phyloP scores from a whole-genome alignment of 2,329 filamentous ascomycete species.

The Alternaria longipes region DNA sequence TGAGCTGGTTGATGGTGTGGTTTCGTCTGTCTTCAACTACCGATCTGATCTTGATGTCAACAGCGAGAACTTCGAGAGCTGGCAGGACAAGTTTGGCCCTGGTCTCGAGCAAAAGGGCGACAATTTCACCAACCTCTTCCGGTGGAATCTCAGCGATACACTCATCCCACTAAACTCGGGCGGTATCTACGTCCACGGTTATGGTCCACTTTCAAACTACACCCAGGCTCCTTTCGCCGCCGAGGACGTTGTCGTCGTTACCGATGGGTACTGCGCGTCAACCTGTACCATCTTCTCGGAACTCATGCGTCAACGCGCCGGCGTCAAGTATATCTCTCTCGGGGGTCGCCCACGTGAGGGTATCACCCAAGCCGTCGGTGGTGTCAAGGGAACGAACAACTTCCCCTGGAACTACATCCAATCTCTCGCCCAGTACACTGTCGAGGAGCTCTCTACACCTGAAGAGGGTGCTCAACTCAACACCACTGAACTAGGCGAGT shows the following conservation, averaged over 20 bases:
- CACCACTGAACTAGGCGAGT: constrained; percentile 43
- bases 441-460: constrained; percentile 29
- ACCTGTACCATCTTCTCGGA: constrained; percentile 68
- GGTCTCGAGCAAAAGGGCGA: constrained; percentile 55
- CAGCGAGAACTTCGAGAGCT: constrained; percentile 59
- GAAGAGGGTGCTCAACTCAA: constrained; percentile 42
- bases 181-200: constrained; percentile 48
- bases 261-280: constrained; percentile 64
- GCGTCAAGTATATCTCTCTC: constrained; percentile 65
- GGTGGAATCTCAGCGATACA: constrained; percentile 59
- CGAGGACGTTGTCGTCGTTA: constrained; percentile 62
- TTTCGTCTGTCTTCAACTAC: constrained; percentile 58
- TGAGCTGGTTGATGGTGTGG: constrained; percentile 42
- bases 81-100: constrained; percentile 59
- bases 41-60: constrained; percentile 58
- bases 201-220: constrained; percentile 55
- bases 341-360: constrained; percentile 66
- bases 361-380: constrained; percentile 67
- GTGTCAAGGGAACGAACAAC: constrained; percentile 66
- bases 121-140: constrained; percentile 65
- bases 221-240: constrained; percentile 28
- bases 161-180: constrained; percentile 49
- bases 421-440: constrained; percentile 30
- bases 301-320: constrained; percentile 61
- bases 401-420: constrained; percentile 46